These are phyloP conservation scores for Ascochyta viciae-villosae DNA, from an alignment of 2,329 filamentous ascomycete species.

Conservation along the genomic window DNA sequence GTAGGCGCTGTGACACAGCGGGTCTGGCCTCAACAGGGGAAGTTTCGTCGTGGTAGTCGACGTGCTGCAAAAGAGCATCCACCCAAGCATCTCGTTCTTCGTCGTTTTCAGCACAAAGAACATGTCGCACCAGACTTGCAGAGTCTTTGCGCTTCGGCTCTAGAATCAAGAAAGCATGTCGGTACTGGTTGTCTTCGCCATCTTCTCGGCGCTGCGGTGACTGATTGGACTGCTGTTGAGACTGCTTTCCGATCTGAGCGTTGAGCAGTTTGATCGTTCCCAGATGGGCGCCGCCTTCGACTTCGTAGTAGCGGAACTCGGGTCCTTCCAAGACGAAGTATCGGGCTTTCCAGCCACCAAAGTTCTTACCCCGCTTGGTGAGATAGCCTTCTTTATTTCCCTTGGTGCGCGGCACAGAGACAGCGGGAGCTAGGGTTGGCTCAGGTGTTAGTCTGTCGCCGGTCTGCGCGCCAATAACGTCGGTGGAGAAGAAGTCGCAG, in stretches of 20 bases:
- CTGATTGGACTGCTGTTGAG: constrained; percentile 65
- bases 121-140: constrained; percentile 84
- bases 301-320: constrained; percentile 87
- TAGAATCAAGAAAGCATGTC: constrained; percentile 92
- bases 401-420: constrained; percentile 59
- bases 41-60: constrained; percentile 69
- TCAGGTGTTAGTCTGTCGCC: constrained; percentile 65
- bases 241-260: constrained; percentile 94
- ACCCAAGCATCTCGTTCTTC: constrained; percentile 94
- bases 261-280: constrained; percentile 91
- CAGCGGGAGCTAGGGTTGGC: constrained; percentile 53
- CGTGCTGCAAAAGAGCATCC: constrained; percentile 85
- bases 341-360: constrained; percentile 95
- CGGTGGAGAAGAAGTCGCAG: constrained; percentile 82
- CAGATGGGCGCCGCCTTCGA: constrained; percentile 85
- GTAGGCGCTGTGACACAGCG: constrained; percentile 26
- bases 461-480: constrained; percentile 66
- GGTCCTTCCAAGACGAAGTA: constrained; percentile 74
- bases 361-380: constrained; percentile 97
- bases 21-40: constrained; percentile 55
- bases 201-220: constrained; percentile 71
- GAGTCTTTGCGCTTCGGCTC: constrained; percentile 98
- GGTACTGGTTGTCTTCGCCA: constrained; percentile 90
- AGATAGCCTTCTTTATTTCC: constrained; percentile 86
- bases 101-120: constrained; percentile 94